A percentile compares a stretch with the other conserved stretches of the same genome.
Evolutionary conservation across 75 land plant species (phyloP).

Genomic region (Selaginella moellendorffii): DNA sequence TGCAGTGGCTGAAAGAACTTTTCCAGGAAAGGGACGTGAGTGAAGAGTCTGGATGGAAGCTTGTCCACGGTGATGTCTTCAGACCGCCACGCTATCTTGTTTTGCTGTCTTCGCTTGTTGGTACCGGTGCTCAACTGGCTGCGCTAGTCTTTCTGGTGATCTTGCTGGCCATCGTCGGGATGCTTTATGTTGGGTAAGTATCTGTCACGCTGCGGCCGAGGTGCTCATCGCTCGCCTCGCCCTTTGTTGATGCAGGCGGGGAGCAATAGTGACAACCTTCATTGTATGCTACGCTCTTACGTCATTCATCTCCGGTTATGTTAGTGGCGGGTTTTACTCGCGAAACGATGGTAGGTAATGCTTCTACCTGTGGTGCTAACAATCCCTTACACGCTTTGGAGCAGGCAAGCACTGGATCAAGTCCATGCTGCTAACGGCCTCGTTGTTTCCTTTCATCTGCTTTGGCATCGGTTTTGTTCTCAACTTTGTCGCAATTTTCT

Average conservation of each 20-base stretch:
- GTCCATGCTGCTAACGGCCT: conserved; percentile 89
- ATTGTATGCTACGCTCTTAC: conserved; percentile 88
- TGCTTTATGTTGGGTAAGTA: conserved; percentile 75
- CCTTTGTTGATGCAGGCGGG: conserved; percentile 77
- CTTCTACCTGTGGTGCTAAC: background rate
- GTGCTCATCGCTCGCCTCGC: too few species aligned
- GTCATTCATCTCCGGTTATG: conserved; percentile 90
- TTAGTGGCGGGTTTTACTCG: conserved; percentile 90
- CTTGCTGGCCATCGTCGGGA: conserved; percentile 76
- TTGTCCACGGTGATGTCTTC: conserved; percentile 98
- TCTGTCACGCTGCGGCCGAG: too few species aligned
- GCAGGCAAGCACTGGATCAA: conserved; percentile 99
- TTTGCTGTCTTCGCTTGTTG: conserved; percentile 83
- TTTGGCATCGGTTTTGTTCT: conserved; percentile 81
- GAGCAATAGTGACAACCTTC: conserved; percentile 89
- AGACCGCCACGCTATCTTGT: conserved; percentile 65
- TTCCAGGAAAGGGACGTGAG: conserved; percentile 88
- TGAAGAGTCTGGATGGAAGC: conserved; percentile 99
- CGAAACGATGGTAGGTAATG: conserved; percentile 69
- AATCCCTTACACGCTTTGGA: background rate
- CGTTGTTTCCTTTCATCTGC: conserved; percentile 88
- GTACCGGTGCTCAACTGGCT: conserved; percentile 93
- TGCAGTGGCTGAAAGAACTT: background rate
- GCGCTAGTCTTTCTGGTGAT: conserved; percentile 77
- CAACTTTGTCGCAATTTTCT: conserved; percentile 85